Base-by-base conservation (phyloP, 306 rosid genomes). In the Quercus robur region DNA sequence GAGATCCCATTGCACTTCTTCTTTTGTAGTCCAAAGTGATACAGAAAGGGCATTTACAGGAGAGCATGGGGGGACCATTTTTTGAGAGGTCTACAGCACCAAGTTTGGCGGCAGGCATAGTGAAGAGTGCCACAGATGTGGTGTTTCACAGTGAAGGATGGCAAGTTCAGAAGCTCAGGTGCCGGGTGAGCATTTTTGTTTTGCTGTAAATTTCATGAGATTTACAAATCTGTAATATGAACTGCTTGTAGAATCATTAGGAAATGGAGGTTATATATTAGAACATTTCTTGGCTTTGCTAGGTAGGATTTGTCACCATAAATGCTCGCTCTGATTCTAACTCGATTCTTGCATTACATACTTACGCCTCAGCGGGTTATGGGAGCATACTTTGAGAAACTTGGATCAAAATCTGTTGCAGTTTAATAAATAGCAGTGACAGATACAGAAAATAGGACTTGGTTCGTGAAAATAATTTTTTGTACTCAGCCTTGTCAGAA, bases 391-490 rank as follows among this genome's bases (percentile, higher is more conserved):
- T 93, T 93, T 86, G 99, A 96, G 87, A 93, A 93, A 85, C 76
- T 86, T 70, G 96, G 96, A 56, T 88, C 99, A 73, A 89, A 93
- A 55, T 90, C 97, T 80, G 91, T 93, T 90, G 98, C 99, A n/a
- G 99, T 96, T 79, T 96, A 93, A 83, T 90, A 94, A 75, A 93
- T 96, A 79, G 97, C 89, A 73, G 98, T 91, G 76, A 89, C 91
- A 59, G 98, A 89, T 86, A 83, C 92, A 54, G 95, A 90, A 73
- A 89, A 85, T 84, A 87, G 86, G 83, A 96, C 94, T 81, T 93
- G 97, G 98, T 90, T 93, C 89, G 94, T 93, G 66, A 93, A 91
- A 87, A 88, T 98, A 87, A 96, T 98, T 98, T 96, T 57, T 80
- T 58, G 58, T 80, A 81, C 85, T 69, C 75, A 74, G 83, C 71